Conservation (phyloP, 108 stramenopile genomes). For the Nitzschia palea region DNA sequence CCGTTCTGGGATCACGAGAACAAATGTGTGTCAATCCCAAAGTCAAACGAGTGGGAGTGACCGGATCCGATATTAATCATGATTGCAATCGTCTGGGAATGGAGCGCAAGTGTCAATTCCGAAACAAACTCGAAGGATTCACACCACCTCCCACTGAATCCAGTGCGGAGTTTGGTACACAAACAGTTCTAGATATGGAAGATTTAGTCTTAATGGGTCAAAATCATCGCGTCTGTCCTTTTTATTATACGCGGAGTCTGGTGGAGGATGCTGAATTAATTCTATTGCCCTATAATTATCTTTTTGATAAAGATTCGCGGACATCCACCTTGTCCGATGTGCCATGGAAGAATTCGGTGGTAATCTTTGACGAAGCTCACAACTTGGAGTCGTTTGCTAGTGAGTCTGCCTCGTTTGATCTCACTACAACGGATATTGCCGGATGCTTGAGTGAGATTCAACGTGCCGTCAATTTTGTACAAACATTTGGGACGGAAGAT, state of each 20-base stretch:
- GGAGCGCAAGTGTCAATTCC: slow-evolving; percentile 74
- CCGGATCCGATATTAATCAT: slow-evolving; percentile 70
- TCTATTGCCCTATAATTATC: slow-evolving; percentile 98
- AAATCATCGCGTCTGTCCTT: slow-evolving; percentile 87
- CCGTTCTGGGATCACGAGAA: slow-evolving; percentile 93
- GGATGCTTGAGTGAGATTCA: slow-evolving; percentile 74
- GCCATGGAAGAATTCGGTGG: slow-evolving; percentile 83
- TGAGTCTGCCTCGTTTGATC: slow-evolving; percentile 92
- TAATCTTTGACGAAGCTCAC: slow-evolving; percentile 99
- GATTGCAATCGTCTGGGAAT: slow-evolving; percentile 79
- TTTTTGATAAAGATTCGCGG: slow-evolving; percentile 91
- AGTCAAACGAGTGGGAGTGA: slow-evolving; percentile 64
- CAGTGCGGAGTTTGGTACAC: slow-evolving; percentile 22
- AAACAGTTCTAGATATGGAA: slow-evolving; percentile 95
- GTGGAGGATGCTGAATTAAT: slow-evolving; percentile 88
- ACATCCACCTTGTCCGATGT: slow-evolving; percentile 67
- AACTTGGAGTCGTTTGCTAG: slow-evolving; percentile 96
- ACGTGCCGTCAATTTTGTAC: slow-evolving; percentile 43
- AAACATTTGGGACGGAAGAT: slow-evolving; percentile 28
- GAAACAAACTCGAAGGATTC: slow-evolving; percentile 79
- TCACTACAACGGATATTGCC: slow-evolving; percentile 81
- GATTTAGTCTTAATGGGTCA: slow-evolving; percentile 87
- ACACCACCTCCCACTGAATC: slow-evolving; percentile 38
- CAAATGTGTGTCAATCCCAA: slow-evolving; percentile 97
- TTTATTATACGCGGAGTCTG: slow-evolving; percentile 82